phyloP scores from a whole-genome alignment of 1,284 basidiomycete species.

The Kwoniella shivajii region DNA sequence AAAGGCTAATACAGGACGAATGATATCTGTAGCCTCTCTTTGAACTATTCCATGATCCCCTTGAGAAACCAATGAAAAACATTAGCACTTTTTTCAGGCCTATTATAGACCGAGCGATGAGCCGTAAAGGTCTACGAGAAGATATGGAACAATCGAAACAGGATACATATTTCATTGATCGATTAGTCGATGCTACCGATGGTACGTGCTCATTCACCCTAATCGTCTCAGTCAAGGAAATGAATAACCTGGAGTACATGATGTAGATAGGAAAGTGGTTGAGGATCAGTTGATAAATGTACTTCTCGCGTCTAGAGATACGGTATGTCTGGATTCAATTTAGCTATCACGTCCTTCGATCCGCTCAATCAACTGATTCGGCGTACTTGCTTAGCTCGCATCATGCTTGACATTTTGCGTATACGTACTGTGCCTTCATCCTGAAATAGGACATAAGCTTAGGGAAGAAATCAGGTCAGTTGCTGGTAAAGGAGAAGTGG shows the following conservation, averaged over 20 bases:
- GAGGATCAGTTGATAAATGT: slow-evolving; percentile 51
- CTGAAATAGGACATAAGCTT: slow-evolving; percentile 18
- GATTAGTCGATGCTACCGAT: slow-evolving; percentile 34
- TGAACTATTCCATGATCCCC: slow-evolving; percentile 32
- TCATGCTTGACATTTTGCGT: slow-evolving; percentile 38
- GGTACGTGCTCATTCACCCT: slow-evolving; percentile 24
- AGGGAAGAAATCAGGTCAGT: slow-evolving; percentile 18
- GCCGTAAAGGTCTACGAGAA: slow-evolving; percentile 1
- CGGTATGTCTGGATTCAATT: slow-evolving; percentile 32
- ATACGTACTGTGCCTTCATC: slow-evolving; percentile 34
- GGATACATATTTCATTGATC: slow-evolving; percentile 30
- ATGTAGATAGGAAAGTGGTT: slow-evolving; percentile 36
- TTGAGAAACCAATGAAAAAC: slow-evolving; percentile 33
- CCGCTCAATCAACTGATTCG: not conserved
- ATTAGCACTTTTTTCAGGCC: slow-evolving; percentile 38
- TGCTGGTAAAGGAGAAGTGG: slow-evolving; percentile 12
- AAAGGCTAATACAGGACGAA: not conserved
- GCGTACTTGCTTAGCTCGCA: slow-evolving; percentile 25
- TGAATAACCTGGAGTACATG: not conserved
- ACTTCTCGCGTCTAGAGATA: slow-evolving; percentile 48
- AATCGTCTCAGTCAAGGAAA: too few relatives aligned
- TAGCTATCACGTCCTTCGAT: too few relatives aligned
- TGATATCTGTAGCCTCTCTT: slow-evolving; percentile 34
- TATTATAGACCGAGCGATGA: slow-evolving; percentile 30
- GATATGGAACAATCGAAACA: not conserved